phyloP scores from a whole-genome alignment of 768 basidiomycete species.

The Crucibulum laeve region DNA sequence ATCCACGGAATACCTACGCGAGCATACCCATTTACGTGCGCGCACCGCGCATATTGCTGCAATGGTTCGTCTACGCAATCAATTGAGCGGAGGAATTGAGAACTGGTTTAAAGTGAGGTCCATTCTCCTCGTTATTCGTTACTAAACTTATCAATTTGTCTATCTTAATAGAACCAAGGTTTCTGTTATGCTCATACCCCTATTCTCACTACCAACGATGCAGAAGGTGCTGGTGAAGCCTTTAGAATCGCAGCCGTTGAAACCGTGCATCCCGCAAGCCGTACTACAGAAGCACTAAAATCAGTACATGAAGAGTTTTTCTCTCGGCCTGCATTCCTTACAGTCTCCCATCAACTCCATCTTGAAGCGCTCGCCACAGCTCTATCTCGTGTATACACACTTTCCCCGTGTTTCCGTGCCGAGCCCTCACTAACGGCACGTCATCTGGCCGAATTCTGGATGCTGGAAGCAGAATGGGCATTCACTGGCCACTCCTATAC shows the following conservation, averaged over 20 bases:
- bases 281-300: constrained; percentile 10
- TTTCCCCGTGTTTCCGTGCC: constrained; percentile 92
- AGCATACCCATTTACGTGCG: constrained; percentile 83
- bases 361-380: constrained; percentile 83
- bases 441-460: constrained; percentile 98
- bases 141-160: constrained; percentile 2
- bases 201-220: constrained; percentile 85
- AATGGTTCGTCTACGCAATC: constrained; percentile 71
- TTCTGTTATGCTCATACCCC: constrained; percentile 83
- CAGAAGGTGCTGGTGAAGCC: constrained; percentile 94
- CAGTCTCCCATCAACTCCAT: constrained; percentile 95
- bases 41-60: constrained; percentile 69
- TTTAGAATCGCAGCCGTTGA: constrained; percentile 60
- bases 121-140: neutral
- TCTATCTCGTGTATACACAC: constrained; percentile 82
- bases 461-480: constrained; percentile 95
- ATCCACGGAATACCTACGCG: constrained; percentile 75
- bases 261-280: constrained; percentile 22
- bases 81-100: constrained; percentile 50
- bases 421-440: constrained; percentile 83
- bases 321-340: constrained; percentile 72
- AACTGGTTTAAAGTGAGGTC: constrained; percentile 74
- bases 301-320: constrained; percentile 56
- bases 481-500: constrained; percentile 9
- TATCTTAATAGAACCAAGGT: constrained; percentile 54